A percentile compares a stretch with the other conserved stretches of the same genome.
These are phyloP conservation scores for Raddia distichophylla DNA, from an alignment of 176 grass and related monocot genomes.

Conservation along the genomic window DNA sequence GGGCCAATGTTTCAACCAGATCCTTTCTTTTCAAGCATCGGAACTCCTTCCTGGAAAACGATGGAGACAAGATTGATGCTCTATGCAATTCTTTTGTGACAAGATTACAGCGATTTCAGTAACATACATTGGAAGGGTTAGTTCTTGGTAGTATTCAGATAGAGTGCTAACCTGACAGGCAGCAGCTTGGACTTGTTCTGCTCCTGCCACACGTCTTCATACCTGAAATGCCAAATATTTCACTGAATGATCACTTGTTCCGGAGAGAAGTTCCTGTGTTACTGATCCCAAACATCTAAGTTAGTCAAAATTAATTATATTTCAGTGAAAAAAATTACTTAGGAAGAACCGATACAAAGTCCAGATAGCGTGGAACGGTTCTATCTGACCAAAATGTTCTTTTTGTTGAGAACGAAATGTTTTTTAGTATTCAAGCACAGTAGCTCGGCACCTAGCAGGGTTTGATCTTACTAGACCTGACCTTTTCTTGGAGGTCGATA, in stretches of 20 bases:
- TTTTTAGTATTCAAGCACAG: too few relatives aligned
- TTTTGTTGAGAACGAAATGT: too few relatives aligned
- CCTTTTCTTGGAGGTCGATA: too few relatives aligned
- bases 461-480: too few relatives aligned
- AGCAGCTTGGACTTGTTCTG: not conserved
- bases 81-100: not conserved
- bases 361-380: too few relatives aligned
- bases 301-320: not conserved
- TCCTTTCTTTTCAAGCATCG: constrained; percentile 49
- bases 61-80: not conserved
- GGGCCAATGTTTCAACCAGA: constrained; percentile 46
- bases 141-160: not conserved
- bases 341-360: too few relatives aligned
- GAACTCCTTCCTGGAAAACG: not conserved
- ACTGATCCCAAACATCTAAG: not conserved
- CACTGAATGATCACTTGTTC: not conserved
- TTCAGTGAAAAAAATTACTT: not conserved
- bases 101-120: not conserved
- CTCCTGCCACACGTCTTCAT: not conserved
- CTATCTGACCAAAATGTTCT: too few relatives aligned
- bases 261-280: not conserved
- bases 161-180: not conserved
- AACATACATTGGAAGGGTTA: not conserved
- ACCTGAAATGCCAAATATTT: constrained; percentile 1
- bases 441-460: too few relatives aligned